phyloP scores from a whole-genome alignment of 495 filamentous ascomycete species.

The Parathielavia appendiculata region DNA sequence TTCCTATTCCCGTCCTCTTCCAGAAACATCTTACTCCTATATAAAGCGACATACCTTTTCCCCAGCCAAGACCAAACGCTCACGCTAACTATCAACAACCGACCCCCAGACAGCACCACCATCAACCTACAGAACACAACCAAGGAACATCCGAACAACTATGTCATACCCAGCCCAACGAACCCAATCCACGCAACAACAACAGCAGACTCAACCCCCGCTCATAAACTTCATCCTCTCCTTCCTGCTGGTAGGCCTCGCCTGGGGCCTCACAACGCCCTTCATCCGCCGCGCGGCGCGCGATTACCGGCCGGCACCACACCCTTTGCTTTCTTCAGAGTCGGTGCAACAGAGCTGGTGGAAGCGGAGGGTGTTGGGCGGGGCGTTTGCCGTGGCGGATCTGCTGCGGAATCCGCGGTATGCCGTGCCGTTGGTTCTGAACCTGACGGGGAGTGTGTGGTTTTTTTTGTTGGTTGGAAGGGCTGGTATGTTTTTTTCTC shows the following conservation, averaged over 20 bases:
- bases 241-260: conserved; percentile 85
- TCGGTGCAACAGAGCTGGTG: conserved; percentile 46
- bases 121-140: no score
- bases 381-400: conserved; percentile 70
- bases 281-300: conserved; percentile 68
- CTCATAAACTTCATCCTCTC: conserved; percentile 75
- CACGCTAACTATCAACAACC: no score
- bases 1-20: not conserved
- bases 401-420: conserved; percentile 76
- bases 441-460: conserved; percentile 93
- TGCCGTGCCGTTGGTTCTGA: conserved; percentile 77
- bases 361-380: conserved; percentile 49
- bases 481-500: conserved; percentile 58
- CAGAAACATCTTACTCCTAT: no score
- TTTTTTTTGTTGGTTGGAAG: conserved; percentile 93
- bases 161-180: not conserved
- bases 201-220: conserved; percentile 38
- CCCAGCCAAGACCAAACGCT: no score
- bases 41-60: no score
- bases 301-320: conserved; percentile 49
- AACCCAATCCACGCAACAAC: conserved; percentile 13
- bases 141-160: not conserved
- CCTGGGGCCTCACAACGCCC: conserved; percentile 73
- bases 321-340: conserved; percentile 43
- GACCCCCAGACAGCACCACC: not conserved